These are phyloP conservation scores for Ogataea minuta DNA, from an alignment of 805 yeast genomes.

Conservation along the genomic window DNA sequence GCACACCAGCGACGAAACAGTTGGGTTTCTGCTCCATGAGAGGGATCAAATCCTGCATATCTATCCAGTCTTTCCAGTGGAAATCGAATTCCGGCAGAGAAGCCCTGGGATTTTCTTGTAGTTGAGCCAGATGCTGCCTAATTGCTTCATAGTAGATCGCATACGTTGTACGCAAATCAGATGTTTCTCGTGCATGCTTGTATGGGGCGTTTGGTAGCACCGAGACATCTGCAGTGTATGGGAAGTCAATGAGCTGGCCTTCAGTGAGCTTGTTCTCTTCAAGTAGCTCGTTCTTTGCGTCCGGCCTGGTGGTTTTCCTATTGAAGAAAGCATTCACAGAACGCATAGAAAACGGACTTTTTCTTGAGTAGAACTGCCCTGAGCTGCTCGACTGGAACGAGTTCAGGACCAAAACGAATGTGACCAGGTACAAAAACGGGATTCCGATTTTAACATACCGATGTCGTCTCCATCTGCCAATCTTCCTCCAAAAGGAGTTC, in stretches of 20 bases:
- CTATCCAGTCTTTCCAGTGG: slow-evolving; percentile 59
- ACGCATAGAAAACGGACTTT: slow-evolving; percentile 2
- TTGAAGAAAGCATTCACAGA: slow-evolving; percentile 4
- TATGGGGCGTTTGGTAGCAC: slow-evolving; percentile 41
- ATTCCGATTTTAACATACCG: slow-evolving; percentile 16
- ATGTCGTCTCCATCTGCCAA: slow-evolving; percentile 18
- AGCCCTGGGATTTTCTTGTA: slow-evolving; percentile 26
- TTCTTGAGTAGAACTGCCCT: background rate
- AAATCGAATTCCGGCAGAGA: slow-evolving; percentile 40
- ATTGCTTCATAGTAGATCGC: slow-evolving; percentile 35
- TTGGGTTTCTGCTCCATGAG: slow-evolving; percentile 39
- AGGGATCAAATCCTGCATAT: slow-evolving; percentile 42
- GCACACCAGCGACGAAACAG: slow-evolving; percentile 45
- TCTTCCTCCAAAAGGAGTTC: slow-evolving; percentile 11
- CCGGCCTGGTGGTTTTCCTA: slow-evolving; percentile 12
- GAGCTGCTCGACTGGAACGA: slow-evolving; percentile 6
- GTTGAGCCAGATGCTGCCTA: slow-evolving; percentile 28
- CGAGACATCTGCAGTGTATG: slow-evolving; percentile 30
- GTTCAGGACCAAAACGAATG: slow-evolving; percentile 16
- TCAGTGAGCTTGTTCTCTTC: slow-evolving; percentile 18
- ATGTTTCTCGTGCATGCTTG: slow-evolving; percentile 34
- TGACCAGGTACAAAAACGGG: slow-evolving; percentile 21
- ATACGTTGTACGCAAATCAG: slow-evolving; percentile 36
- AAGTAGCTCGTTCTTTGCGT: slow-evolving; percentile 19
- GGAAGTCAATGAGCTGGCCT: slow-evolving; percentile 25